A percentile compares a stretch with the other conserved stretches of the same genome.
Conservation (phyloP, 2,329 filamentous ascomycete species). For the Ophiostoma ulmi region DNA sequence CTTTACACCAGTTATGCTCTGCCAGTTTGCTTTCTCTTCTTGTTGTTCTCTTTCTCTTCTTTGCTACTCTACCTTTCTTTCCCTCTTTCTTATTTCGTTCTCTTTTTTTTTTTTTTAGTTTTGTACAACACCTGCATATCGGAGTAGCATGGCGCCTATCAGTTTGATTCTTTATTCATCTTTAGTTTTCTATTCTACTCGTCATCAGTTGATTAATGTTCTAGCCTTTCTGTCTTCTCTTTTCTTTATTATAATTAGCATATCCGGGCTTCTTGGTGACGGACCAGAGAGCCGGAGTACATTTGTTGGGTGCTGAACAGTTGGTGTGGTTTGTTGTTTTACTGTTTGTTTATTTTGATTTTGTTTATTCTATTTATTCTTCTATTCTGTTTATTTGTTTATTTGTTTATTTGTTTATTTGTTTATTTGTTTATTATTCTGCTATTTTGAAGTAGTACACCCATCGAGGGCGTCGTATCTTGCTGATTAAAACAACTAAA, state of each 20-base stretch:
- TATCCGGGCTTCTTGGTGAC: background rate
- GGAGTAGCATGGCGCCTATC: constrained; percentile 18
- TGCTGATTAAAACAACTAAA: background rate
- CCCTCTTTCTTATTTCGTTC: background rate
- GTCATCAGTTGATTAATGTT: background rate
- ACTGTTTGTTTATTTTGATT: background rate
- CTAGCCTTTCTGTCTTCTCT: background rate
- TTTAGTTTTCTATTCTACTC: background rate
- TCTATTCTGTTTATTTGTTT: constrained; percentile 1
- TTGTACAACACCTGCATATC: constrained; percentile 13
- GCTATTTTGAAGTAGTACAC: background rate
- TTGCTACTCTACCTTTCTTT: background rate
- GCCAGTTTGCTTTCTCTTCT: background rate
- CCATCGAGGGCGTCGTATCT: background rate
- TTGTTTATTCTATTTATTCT: background rate
- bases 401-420: background rate
- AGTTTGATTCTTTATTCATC: background rate
- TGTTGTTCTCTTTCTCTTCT: background rate
- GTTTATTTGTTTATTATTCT: background rate
- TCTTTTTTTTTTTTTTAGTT: background rate
- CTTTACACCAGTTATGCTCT: constrained; percentile 1
- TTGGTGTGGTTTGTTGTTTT: background rate
- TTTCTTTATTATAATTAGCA: background rate
- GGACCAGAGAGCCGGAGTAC: background rate
- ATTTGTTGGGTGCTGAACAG: background rate